Evolutionary conservation across 331 rosid genomes (phyloP).

Genomic region (Malus hybrid): DNA sequence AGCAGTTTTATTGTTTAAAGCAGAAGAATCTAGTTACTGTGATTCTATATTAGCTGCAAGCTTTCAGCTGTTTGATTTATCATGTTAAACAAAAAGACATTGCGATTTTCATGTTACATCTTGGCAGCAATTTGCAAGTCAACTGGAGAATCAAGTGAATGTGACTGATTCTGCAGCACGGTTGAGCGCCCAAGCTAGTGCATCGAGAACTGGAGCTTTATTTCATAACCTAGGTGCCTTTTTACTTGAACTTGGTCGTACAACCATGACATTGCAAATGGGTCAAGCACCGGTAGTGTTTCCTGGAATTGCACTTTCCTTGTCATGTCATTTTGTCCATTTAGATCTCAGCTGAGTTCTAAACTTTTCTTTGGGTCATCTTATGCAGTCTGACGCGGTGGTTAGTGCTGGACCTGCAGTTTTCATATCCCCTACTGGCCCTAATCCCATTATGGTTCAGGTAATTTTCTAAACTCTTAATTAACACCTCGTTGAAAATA

Average conservation of each 20-base stretch:
- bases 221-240: slow-evolving; percentile 83
- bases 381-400: slow-evolving; percentile 79
- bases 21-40: background rate
- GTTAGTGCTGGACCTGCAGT: slow-evolving; percentile 98
- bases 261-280: slow-evolving; percentile 83
- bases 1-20: background rate
- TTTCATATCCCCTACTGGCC: slow-evolving; percentile 81
- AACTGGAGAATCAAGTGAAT: slow-evolving; percentile 75
- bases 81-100: slow-evolving; percentile 6
- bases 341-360: slow-evolving; percentile 3
- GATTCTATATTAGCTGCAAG: background rate
- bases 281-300: slow-evolving; percentile 79
- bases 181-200: slow-evolving; percentile 51
- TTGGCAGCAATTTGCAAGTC: slow-evolving; percentile 69
- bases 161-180: slow-evolving; percentile 56
- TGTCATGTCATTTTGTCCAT: slow-evolving; percentile 17
- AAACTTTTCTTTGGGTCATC: slow-evolving; percentile 18
- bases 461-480: slow-evolving; percentile 25
- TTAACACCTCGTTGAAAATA: slow-evolving; percentile 10
- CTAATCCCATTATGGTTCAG: slow-evolving; percentile 99
- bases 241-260: slow-evolving; percentile 97
- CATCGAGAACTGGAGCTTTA: slow-evolving; percentile 57
- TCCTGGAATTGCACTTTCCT: slow-evolving; percentile 6
- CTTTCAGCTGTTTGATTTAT: slow-evolving; percentile 10
- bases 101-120: slow-evolving; percentile 17